phyloP scores from a whole-genome alignment of 2,329 filamentous ascomycete genomes.

The Fusarium oxysporum region DNA sequence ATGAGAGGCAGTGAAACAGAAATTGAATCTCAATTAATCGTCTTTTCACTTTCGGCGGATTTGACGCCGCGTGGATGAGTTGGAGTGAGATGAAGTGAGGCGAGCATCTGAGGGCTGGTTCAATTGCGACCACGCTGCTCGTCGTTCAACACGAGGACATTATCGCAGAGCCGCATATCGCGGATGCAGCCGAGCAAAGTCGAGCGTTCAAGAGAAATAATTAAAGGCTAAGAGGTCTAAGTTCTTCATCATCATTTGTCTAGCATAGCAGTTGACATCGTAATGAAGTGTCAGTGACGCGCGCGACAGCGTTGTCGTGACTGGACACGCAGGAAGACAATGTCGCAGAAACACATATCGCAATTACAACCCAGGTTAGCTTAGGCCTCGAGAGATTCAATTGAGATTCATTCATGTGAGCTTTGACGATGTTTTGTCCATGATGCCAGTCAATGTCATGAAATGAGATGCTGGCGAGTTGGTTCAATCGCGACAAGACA shows the following conservation, averaged over 20 bases:
- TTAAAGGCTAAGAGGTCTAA: rapidly evolving
- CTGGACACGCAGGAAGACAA: background rate
- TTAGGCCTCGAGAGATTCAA: rapidly evolving
- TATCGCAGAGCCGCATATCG: background rate
- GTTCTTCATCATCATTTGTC: rapidly evolving
- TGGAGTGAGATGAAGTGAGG: background rate
- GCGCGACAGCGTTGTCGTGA: no score
- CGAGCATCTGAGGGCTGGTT: background rate
- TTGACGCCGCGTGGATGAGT: rapidly evolving
- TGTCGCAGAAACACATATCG: rapidly evolving
- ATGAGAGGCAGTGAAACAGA: rapidly evolving
- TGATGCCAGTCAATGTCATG: no score
- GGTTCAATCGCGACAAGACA: background rate
- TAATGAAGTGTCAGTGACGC: background rate
- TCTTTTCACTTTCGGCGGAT: no score
- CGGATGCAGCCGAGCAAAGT: no score
- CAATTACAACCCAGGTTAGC: rapidly evolving
- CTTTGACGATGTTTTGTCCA: no score
- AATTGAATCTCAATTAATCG: rapidly evolving
- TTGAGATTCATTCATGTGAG: no score
- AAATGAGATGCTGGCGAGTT: background rate
- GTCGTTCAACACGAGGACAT: background rate
- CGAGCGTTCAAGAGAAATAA: rapidly evolving
- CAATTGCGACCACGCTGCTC: background rate
- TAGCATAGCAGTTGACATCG: rapidly evolving